Percentiles rank a stretch among this genome's conserved stretches.
These are phyloP conservation scores for Aspergillus aculeatinus DNA, from an alignment of 2,329 filamentous ascomycete genomes.

Conservation along the genomic window DNA sequence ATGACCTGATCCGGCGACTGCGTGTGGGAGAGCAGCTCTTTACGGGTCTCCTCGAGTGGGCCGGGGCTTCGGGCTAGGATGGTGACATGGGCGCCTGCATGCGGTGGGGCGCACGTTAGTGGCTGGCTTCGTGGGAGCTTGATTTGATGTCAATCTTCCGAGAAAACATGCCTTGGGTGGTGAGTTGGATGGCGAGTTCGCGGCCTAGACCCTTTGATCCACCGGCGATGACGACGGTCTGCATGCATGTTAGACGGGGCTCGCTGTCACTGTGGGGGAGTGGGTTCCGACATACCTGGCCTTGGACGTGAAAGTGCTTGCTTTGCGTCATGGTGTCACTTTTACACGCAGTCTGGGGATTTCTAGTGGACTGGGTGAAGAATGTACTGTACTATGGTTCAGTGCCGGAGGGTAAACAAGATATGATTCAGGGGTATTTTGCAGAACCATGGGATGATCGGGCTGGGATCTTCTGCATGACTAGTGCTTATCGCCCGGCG, in stretches of 20 bases:
- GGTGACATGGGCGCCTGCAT: conserved; percentile 8
- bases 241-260: neutral
- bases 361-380: too few species aligned
- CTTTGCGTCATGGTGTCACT: neutral
- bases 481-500: neutral
- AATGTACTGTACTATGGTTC: too few species aligned
- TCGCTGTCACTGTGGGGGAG: too few species aligned
- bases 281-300: neutral
- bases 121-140: neutral
- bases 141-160: neutral
- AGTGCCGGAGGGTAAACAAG: neutral
- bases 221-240: conserved; percentile 9
- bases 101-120: too few species aligned
- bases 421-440: neutral
- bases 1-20: neutral
- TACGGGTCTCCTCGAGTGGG: neutral
- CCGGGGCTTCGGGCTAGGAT: conserved; percentile 3
- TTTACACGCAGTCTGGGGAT: too few species aligned
- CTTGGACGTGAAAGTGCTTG: neutral
- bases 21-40: neutral
- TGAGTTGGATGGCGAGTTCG: conserved; percentile 3
- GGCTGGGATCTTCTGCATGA: neutral
- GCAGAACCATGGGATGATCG: neutral
- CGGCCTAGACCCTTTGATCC: conserved; percentile 12
- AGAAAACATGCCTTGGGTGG: neutral